Evolutionary conservation across 2,329 filamentous ascomycete species (phyloP).

Genomic region (Blumeriella jaapii): DNA sequence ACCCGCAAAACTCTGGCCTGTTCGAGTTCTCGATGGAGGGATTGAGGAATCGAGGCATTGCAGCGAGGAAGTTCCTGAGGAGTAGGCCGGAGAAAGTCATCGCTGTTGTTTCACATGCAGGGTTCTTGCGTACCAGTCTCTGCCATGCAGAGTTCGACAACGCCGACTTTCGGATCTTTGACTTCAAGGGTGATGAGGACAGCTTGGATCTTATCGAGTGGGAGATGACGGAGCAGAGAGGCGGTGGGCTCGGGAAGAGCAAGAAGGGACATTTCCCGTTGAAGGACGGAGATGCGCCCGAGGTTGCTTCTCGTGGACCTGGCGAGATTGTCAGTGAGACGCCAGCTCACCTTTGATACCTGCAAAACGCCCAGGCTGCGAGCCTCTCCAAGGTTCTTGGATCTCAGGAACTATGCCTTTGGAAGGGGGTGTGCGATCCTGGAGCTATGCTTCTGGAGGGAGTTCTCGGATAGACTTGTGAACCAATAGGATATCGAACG

Average conservation of each 20-base stretch:
- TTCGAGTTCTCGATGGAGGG: conserved; percentile 20
- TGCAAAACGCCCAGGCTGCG: too few relatives aligned
- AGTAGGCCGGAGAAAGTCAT: conserved; percentile 26
- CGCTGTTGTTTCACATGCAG: conserved; percentile 25
- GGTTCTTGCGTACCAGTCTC: conserved; percentile 23
- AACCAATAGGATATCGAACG: too few relatives aligned
- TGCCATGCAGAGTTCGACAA: conserved; percentile 22
- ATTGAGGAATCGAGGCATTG: conserved; percentile 19
- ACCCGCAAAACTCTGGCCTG: conserved; percentile 23
- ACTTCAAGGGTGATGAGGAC: conserved; percentile 21
- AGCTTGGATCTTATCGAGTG: conserved; percentile 22
- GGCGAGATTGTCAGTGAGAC: conserved; percentile 13
- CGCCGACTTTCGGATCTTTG: conserved; percentile 27
- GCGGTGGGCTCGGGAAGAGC: conserved; percentile 25
- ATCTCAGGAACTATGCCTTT: too few relatives aligned
- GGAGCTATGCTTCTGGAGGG: too few relatives aligned
- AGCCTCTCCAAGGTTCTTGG: too few relatives aligned
- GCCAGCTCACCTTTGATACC: too few relatives aligned
- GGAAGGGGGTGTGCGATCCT: too few relatives aligned
- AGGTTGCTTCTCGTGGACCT: conserved; percentile 1
- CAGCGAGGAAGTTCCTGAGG: conserved; percentile 21
- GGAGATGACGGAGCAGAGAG: conserved; percentile 21
- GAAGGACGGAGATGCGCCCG: conserved; percentile 4
- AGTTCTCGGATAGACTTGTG: too few relatives aligned
- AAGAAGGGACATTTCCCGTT: conserved; percentile 11